Conservation (phyloP, 2,329 filamentous ascomycete genomes). For the Hymenoscyphus occultus region DNA sequence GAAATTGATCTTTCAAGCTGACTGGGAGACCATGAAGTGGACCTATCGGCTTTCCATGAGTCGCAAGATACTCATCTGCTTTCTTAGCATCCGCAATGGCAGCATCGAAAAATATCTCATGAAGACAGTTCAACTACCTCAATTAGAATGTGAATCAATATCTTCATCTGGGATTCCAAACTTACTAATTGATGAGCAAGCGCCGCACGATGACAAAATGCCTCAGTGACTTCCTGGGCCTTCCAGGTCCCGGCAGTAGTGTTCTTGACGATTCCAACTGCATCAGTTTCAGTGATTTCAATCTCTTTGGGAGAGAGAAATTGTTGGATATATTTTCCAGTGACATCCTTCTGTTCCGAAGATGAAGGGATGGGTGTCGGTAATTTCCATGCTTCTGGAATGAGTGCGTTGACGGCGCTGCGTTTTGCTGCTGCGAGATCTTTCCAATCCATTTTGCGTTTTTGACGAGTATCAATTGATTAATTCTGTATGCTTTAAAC, state of each 20-base stretch:
- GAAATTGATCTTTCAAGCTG: constrained; percentile 36
- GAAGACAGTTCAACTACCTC: constrained; percentile 39
- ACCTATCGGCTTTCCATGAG: constrained; percentile 43
- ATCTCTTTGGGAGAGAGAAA: constrained; percentile 31
- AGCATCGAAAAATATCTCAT: constrained; percentile 20
- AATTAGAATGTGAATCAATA: constrained; percentile 48
- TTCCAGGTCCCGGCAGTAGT: background rate
- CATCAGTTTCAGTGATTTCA: constrained; percentile 7
- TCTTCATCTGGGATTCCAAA: background rate
- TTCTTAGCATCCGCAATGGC: constrained; percentile 16
- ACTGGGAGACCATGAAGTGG: constrained; percentile 60
- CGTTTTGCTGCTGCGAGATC: constrained; percentile 50
- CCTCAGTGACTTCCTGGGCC: constrained; percentile 2
- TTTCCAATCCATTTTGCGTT: constrained; percentile 44
- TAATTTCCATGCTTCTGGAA: constrained; percentile 56
- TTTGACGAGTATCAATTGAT: background rate
- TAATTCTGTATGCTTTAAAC: background rate
- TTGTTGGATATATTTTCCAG: constrained; percentile 53
- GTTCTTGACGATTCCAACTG: background rate
- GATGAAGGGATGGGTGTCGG: constrained; percentile 44
- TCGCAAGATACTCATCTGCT: constrained; percentile 17
- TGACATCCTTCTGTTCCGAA: constrained; percentile 54
- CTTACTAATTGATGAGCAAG: constrained; percentile 6
- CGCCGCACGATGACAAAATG: constrained; percentile 3
- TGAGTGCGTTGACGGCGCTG: constrained; percentile 49